phyloP scores from a whole-genome alignment of 2,329 filamentous ascomycete species.

The Fusarium subtropicale region DNA sequence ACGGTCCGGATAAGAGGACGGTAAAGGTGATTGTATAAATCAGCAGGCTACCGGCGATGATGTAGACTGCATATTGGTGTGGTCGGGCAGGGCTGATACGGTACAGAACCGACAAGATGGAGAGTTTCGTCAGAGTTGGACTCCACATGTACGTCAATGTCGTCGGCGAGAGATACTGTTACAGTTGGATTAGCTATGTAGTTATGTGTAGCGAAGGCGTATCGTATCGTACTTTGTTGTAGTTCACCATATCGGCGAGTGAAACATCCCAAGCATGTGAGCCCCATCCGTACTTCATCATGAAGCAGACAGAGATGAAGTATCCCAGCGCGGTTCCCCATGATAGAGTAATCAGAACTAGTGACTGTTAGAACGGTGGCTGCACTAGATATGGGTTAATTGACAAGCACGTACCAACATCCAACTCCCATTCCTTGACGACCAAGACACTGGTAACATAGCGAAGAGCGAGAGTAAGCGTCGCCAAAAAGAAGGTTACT shows the following conservation, averaged over 20 bases:
- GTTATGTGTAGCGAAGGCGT: fast-evolving
- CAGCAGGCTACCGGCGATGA: not conserved
- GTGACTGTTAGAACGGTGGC: not conserved
- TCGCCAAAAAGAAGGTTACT: not conserved
- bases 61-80: not conserved
- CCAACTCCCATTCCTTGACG: not conserved
- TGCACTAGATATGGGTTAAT: not conserved
- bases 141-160: slow-evolving; percentile 1
- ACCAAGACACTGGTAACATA: not conserved
- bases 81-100: slow-evolving; percentile 1
- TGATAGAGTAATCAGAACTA: not conserved
- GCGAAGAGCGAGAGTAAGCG: not conserved
- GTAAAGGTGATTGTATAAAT: slow-evolving; percentile 4
- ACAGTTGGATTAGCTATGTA: not conserved
- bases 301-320: slow-evolving; percentile 4
- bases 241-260: not conserved
- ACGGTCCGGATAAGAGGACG: not conserved
- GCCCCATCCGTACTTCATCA: slow-evolving; percentile 14
- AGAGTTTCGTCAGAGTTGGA: not conserved
- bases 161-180: not conserved
- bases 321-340: not conserved
- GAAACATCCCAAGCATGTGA: slow-evolving; percentile 6
- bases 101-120: slow-evolving; percentile 1
- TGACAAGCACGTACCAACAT: not conserved
- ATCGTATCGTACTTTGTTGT: not conserved